Conservation (phyloP, 352 stramenopile species). For the Elongisporangium undulatum region DNA sequence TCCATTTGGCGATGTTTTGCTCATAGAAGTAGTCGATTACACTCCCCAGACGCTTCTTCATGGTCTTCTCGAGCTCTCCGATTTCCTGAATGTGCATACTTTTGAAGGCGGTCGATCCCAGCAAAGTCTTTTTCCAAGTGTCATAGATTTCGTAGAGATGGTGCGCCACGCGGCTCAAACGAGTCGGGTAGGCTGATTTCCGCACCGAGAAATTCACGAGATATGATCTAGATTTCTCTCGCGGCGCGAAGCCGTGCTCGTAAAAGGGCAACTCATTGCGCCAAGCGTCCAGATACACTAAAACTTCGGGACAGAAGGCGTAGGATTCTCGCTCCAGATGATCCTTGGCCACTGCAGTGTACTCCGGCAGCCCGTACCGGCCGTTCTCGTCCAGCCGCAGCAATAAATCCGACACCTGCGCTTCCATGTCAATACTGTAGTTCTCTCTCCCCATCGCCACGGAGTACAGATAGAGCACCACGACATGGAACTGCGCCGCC, state of each 20-base stretch:
- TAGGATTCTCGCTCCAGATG: constrained; percentile 34
- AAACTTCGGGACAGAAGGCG: constrained; percentile 32
- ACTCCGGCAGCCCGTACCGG: constrained; percentile 7
- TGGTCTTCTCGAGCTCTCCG: constrained; percentile 29
- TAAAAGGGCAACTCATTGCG: constrained; percentile 10
- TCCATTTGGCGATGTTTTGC: constrained; percentile 46
- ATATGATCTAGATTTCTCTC: constrained; percentile 15
- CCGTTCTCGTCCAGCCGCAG: constrained; percentile 7
- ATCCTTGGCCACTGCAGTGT: constrained; percentile 11
- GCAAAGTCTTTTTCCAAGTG: constrained; percentile 18
- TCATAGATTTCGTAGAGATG: constrained; percentile 11
- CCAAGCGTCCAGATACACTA: constrained; percentile 42
- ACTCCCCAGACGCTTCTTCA: constrained; percentile 29
- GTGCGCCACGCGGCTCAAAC: background rate
- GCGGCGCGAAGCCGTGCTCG: constrained; percentile 19
- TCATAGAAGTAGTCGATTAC: constrained; percentile 39
- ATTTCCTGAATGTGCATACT: constrained; percentile 31
- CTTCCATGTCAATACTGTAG: background rate
- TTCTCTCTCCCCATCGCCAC: constrained; percentile 31
- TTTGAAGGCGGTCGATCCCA: constrained; percentile 16
- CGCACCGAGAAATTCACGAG: constrained; percentile 13
- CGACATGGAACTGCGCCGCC: constrained; percentile 34
- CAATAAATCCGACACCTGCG: background rate
- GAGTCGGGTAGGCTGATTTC: constrained; percentile 16
- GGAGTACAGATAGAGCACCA: constrained; percentile 40